Conservation (phyloP, 441 rosid genomes). For the Euphorbia corollata region DNA sequence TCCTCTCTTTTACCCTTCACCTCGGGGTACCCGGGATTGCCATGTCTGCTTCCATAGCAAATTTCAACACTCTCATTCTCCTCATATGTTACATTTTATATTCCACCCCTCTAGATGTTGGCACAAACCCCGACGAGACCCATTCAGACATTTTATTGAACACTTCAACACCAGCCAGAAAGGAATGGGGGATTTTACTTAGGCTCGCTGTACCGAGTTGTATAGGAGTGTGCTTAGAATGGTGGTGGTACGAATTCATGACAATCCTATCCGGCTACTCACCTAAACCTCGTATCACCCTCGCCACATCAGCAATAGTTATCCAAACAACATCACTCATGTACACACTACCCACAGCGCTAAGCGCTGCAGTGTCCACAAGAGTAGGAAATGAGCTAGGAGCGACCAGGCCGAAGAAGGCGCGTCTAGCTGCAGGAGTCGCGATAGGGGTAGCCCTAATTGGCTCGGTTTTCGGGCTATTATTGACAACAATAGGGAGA, state of each 20-base stretch:
- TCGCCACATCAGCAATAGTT: constrained; percentile 66
- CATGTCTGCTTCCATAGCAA: constrained; percentile 48
- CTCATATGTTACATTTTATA: constrained; percentile 40
- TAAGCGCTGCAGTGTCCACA: constrained; percentile 65
- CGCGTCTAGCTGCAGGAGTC: constrained; percentile 42
- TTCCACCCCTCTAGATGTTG: neutral
- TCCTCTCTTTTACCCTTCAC: constrained; percentile 42
- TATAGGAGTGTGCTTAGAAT: constrained; percentile 70
- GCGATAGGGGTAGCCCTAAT: constrained; percentile 46
- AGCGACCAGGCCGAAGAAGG: constrained; percentile 53
- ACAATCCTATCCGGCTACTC: constrained; percentile 69
- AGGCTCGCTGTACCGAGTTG: constrained; percentile 69
- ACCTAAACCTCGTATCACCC: constrained; percentile 41
- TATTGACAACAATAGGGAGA: constrained; percentile 55
- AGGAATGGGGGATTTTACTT: constrained; percentile 55
- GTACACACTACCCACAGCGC: constrained; percentile 74
- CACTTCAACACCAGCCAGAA: neutral
- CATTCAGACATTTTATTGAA: neutral
- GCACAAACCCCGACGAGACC: neutral
- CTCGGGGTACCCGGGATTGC: constrained; percentile 79
- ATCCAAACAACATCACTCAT: constrained; percentile 78
- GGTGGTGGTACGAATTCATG: constrained; percentile 99
- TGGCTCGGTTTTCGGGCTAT: constrained; percentile 46
- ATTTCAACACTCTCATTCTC: constrained; percentile 51
- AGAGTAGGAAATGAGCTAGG: constrained; percentile 85